phyloP scores from a whole-genome alignment of 169 alveolate genomes.

The Babesia ovata region DNA sequence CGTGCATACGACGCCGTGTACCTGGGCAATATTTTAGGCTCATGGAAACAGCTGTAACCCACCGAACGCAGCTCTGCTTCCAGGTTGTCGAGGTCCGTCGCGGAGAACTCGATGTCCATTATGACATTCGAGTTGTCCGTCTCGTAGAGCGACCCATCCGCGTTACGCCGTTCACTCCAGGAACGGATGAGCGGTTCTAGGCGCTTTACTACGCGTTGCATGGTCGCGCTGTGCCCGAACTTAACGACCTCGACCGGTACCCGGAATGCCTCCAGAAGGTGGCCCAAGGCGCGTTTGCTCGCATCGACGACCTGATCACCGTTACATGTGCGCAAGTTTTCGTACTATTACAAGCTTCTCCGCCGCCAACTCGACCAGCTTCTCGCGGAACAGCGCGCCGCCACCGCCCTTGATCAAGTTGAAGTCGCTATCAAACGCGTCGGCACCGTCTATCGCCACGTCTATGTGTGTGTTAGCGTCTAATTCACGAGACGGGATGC shows the following conservation, averaged over 20 bases:
- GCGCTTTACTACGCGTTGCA: conserved; percentile 36
- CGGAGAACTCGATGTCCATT: conserved; percentile 71
- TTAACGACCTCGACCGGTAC: conserved; percentile 77
- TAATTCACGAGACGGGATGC: conserved; percentile 70
- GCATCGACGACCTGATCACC: conserved; percentile 70
- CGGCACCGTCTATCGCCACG: conserved; percentile 86
- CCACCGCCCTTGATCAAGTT: conserved; percentile 85
- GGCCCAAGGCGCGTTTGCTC: conserved; percentile 60
- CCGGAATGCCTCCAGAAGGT: conserved; percentile 61
- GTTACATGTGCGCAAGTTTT: background rate
- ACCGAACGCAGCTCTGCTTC: conserved; percentile 61
- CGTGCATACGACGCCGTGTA: conserved; percentile 81
- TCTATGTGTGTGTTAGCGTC: conserved; percentile 66
- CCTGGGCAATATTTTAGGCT: conserved; percentile 30
- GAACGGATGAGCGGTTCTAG: conserved; percentile 31
- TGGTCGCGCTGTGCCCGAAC: conserved; percentile 67
- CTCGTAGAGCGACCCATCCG: conserved; percentile 64
- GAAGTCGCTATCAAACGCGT: conserved; percentile 76
- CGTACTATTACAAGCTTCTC: conserved; percentile 71
- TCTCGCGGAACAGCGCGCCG: conserved; percentile 85
- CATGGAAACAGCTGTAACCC: background rate
- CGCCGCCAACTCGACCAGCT: conserved; percentile 76
- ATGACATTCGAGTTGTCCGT: conserved; percentile 75
- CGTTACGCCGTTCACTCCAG: conserved; percentile 65
- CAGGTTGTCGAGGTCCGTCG: conserved; percentile 48